Percentiles rank a stretch among this genome's conserved stretches.
Conservation (phyloP, 2,329 filamentous ascomycete genomes). For the Colletotrichum kahawae region DNA sequence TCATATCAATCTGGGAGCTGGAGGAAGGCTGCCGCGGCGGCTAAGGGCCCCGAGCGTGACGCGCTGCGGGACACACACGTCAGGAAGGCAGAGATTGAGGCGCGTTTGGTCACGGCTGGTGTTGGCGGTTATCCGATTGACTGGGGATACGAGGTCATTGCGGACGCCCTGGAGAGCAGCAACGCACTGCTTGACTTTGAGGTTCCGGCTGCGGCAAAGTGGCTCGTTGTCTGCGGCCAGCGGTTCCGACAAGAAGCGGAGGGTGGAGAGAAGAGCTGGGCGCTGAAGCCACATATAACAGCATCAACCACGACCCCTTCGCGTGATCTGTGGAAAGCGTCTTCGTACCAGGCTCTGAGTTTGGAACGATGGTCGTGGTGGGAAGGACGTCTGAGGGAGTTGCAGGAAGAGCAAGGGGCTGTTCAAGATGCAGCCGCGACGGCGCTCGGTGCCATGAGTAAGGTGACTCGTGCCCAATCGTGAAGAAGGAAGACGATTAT, state of each 20-base stretch:
- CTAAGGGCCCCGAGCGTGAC: accelerated
- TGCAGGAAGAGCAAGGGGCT: background rate
- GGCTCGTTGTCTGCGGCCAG: background rate
- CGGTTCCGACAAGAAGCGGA: background rate
- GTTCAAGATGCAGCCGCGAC: background rate
- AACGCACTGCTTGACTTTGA: background rate
- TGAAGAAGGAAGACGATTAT: background rate
- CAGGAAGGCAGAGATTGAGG: background rate
- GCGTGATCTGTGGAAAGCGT: background rate
- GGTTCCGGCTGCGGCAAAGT: background rate
- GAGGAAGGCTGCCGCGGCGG: background rate
- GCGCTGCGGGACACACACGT: background rate
- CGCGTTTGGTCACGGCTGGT: background rate
- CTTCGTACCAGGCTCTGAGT: background rate
- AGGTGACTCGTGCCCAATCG: background rate
- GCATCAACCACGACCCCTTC: background rate
- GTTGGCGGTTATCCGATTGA: background rate
- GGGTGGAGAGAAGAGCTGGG: background rate
- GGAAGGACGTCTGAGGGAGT: background rate
- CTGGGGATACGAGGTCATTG: background rate
- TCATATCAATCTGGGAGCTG: background rate
- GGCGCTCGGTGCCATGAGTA: background rate
- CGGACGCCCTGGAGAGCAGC: background rate
- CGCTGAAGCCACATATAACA: background rate
- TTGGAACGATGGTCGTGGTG: background rate